Evolutionary conservation across 1,139 yeast genomes (phyloP).

Genomic region (Zygoascus hellenicus): DNA sequence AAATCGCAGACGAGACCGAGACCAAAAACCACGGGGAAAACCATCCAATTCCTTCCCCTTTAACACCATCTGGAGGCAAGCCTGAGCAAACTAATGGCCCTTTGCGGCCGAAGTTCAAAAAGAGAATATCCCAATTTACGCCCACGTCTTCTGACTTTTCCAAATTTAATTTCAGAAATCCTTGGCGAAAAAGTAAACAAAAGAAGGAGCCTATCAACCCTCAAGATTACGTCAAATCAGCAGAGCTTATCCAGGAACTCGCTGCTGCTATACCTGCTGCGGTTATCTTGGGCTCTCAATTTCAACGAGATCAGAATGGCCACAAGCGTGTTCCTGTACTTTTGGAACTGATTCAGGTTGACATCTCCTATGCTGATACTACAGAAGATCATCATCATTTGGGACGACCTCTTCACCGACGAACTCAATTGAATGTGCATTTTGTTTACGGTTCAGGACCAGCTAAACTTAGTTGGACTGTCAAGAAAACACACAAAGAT

Average conservation of each 20-base stretch:
- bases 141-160: constrained; percentile 14
- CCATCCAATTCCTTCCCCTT: neutral
- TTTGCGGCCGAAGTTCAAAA: constrained; percentile 14
- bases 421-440: constrained; percentile 38
- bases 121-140: constrained; percentile 23
- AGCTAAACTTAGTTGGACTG: constrained; percentile 72
- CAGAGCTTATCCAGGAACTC: constrained; percentile 57
- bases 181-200: constrained; percentile 25
- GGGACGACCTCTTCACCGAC: constrained; percentile 37
- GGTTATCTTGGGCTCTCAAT: constrained; percentile 65
- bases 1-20: constrained; percentile 4
- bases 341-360: constrained; percentile 63
- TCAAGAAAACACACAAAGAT: constrained; percentile 68
- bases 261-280: constrained; percentile 77
- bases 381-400: constrained; percentile 43
- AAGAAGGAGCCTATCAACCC: constrained; percentile 25
- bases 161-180: constrained; percentile 24
- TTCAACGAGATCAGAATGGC: constrained; percentile 73
- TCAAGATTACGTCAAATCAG: constrained; percentile 45
- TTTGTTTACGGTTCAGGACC: constrained; percentile 88
- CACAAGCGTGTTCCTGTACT: constrained; percentile 76
- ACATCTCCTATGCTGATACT: constrained; percentile 36
- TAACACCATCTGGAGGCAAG: no score
- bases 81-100: neutral
- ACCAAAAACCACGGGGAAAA: neutral